These are phyloP conservation scores for Calonectria naviculata DNA, from an alignment of 2,329 filamentous ascomycete species.

Conservation along the genomic window DNA sequence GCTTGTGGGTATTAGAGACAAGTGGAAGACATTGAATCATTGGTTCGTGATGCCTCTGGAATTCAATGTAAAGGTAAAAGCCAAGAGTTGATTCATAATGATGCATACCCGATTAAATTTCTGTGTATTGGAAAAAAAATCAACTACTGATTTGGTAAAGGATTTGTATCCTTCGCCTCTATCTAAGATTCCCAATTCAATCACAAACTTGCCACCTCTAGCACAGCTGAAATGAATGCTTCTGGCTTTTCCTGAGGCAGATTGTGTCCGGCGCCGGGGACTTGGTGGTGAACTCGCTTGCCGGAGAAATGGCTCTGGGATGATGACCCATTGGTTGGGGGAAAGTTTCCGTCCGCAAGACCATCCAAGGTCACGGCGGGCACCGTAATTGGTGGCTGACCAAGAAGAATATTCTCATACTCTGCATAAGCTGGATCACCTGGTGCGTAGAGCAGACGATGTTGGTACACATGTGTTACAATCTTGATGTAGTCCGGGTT, in stretches of 20 bases:
- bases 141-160: not conserved
- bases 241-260: constrained; percentile 3
- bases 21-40: not conserved
- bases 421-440: constrained; percentile 18
- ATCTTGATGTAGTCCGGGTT: constrained; percentile 16
- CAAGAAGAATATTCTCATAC: not conserved
- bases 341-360: not conserved
- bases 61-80: no score
- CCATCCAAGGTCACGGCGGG: constrained; percentile 1
- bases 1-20: not conserved
- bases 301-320: not conserved
- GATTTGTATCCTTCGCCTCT: not conserved
- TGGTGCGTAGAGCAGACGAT: constrained; percentile 37
- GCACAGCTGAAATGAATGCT: not conserved
- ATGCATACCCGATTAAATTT: no score
- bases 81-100: no score
- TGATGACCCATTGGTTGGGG: constrained; percentile 1
- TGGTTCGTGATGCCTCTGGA: not conserved
- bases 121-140: no score
- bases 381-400: not conserved
- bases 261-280: not conserved
- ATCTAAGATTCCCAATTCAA: not conserved
- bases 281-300: not conserved
- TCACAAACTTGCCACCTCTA: constrained; percentile 4
- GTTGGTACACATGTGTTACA: constrained; percentile 19